Percentiles rank a stretch among this genome's conserved stretches.
phyloP scores from a whole-genome alignment of 805 yeast species.

The Torulaspora gathmanii region DNA sequence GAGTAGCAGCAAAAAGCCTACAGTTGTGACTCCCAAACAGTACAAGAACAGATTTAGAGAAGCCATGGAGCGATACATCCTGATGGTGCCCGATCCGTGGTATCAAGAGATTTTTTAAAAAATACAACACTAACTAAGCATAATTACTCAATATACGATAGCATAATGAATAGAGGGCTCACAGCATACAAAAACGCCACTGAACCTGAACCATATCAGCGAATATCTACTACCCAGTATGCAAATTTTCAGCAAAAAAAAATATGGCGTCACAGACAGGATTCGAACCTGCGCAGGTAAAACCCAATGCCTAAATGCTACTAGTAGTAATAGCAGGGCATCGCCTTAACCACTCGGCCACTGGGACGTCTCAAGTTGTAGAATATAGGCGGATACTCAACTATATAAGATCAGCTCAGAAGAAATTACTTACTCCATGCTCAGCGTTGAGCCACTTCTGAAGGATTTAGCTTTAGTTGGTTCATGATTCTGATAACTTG shows the following conservation, averaged over 20 bases:
- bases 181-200: not conserved
- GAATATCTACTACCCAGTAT: no score
- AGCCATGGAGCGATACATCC: constrained; percentile 93
- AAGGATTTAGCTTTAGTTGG: no score
- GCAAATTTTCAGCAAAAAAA: constrained; percentile 38
- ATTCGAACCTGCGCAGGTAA: constrained; percentile 99
- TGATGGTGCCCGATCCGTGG: constrained; percentile 84
- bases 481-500: no score
- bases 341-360: constrained; percentile 95
- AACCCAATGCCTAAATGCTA: constrained; percentile 77
- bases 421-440: no score
- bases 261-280: constrained; percentile 93
- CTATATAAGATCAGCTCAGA: no score
- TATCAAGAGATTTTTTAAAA: constrained; percentile 33
- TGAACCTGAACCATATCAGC: no score
- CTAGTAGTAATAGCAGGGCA: constrained; percentile 64
- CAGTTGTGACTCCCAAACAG: constrained; percentile 95
- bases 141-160: not conserved
- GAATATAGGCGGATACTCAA: not conserved
- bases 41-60: constrained; percentile 91
- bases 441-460: no score
- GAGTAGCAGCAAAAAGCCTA: constrained; percentile 86
- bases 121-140: not conserved
- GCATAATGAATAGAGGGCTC: not conserved
- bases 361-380: constrained; percentile 45